Conservation (phyloP, 2,329 filamentous ascomycete genomes). For the Phoma sp. region DNA sequence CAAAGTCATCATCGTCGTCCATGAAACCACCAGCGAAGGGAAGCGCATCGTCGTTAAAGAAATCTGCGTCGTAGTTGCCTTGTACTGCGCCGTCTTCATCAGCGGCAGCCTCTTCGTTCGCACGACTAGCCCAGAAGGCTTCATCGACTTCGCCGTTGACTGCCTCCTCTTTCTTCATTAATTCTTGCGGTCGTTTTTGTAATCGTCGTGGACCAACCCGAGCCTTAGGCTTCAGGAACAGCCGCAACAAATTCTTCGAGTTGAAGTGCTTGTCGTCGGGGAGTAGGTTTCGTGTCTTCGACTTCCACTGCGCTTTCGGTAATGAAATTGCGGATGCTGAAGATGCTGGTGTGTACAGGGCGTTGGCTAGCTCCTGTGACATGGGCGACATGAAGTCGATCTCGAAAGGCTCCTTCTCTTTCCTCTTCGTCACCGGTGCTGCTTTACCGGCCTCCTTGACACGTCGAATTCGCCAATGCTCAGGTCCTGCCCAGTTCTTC, state of each 20-base stretch:
- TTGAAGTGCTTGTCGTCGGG: slow-evolving; percentile 99
- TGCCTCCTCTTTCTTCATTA: slow-evolving; percentile 53
- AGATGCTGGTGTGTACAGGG: slow-evolving; percentile 80
- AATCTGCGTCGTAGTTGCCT: slow-evolving; percentile 94
- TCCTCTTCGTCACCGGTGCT: slow-evolving; percentile 69
- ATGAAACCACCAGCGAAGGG: slow-evolving; percentile 69
- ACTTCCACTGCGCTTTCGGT: slow-evolving; percentile 94
- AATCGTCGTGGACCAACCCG: slow-evolving; percentile 74
- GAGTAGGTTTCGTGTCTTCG: slow-evolving; percentile 88
- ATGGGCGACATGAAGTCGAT: slow-evolving; percentile 87
- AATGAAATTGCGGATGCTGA: slow-evolving; percentile 83
- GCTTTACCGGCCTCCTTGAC: slow-evolving; percentile 79
- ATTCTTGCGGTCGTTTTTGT: slow-evolving; percentile 27
- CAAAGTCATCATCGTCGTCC: slow-evolving; percentile 74
- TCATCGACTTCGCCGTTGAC: slow-evolving; percentile 86
- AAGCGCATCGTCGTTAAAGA: slow-evolving; percentile 89
- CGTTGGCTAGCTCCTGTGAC: slow-evolving; percentile 72
- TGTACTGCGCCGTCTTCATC: slow-evolving; percentile 65
- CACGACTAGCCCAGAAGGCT: slow-evolving; percentile 83
- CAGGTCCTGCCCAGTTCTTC: slow-evolving; percentile 98
- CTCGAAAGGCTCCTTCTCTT: slow-evolving; percentile 96
- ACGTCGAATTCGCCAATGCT: slow-evolving; percentile 96
- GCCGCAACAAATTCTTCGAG: slow-evolving; percentile 83
- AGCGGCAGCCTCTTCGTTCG: slow-evolving; percentile 40
- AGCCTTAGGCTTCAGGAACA: slow-evolving; percentile 95